Evolutionary conservation across 140 eudicot genomes (phyloP), one percentile per base, ranked within the genome.

Genomic region (Bidens hawaiensis): DNA sequence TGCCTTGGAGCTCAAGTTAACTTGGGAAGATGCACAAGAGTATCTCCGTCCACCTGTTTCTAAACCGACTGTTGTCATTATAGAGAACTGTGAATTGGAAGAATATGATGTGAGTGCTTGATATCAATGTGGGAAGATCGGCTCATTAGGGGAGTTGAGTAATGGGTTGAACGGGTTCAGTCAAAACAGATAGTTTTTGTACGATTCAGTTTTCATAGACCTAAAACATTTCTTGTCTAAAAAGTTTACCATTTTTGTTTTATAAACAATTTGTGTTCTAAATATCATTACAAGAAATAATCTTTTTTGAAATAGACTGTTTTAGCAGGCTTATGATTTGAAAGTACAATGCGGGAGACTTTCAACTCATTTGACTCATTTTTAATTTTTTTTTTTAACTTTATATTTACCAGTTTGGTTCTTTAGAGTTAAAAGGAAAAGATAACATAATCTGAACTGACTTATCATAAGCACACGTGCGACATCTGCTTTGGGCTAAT

Each of bases 11-110:
- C 83, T 91, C 11, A 85, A 78, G 48, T 54, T 82, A n/a, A 78
- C 99, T 3, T 91, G 99, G 99, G 89, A 82, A 76, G 99, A 87
- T 74, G 88, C 89, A 40, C 96, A 93, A 47, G 87, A 88, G 31
- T 75, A 85, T 60, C 84, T 93, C 2, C 85, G 86, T 3, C 95
- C 99, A 62, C 77, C 89, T 47, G 80, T 87, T 24, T 66, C 72
- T n/a, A 68, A 76, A 24, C 89, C 95, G 38, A 80, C 80, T 3
- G 46, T 88, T 53, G 82, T 83, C 76, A 36, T 69, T 72, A 70
- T 93, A 42, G 99, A 85, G 46, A 76, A 75, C 41, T 65, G 60
- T 64, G 96, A 85, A 73, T 75, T 88, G 64, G 99, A 88, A 83
- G 99, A 93, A 75, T 93, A 80, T 67, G 80, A 79, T 53, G 96